phyloP scores from a whole-genome alignment of 345 rosid genomes.

The Cochlearia excelsa region DNA sequence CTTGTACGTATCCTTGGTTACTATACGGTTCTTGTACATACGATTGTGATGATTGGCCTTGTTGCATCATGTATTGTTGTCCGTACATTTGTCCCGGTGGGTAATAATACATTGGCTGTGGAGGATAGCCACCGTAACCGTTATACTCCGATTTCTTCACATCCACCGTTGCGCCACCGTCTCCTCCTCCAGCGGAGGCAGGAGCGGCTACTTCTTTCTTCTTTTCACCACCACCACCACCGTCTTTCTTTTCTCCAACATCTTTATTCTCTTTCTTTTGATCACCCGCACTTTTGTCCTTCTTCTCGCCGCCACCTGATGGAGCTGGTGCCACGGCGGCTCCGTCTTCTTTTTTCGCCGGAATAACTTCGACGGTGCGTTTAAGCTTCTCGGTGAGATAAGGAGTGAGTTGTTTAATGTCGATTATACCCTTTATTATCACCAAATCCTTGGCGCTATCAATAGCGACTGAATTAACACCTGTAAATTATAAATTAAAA shows the following conservation, averaged over 20 bases:
- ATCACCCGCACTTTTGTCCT: not conserved
- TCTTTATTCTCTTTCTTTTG: constrained; percentile 17
- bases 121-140: constrained; percentile 38
- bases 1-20: constrained; percentile 32
- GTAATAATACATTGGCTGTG: constrained; percentile 45
- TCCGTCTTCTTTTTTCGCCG: constrained; percentile 44
- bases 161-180: constrained; percentile 45
- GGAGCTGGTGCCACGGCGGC: constrained; percentile 7
- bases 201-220: constrained; percentile 31
- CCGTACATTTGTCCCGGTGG: constrained; percentile 43
- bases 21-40: constrained; percentile 34
- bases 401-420: constrained; percentile 51
- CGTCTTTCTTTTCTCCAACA: constrained; percentile 27
- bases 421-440: constrained; percentile 70
- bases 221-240: constrained; percentile 29
- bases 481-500: constrained; percentile 34
- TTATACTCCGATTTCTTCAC: constrained; percentile 50
- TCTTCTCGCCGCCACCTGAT: constrained; percentile 28
- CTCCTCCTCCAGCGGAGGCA: constrained; percentile 29
- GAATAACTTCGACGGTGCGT: constrained; percentile 62
- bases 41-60: constrained; percentile 34
- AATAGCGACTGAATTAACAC: constrained; percentile 54
- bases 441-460: constrained; percentile 66
- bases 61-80: constrained; percentile 38
- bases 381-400: constrained; percentile 55